Evolutionary conservation across 768 basidiomycete species (phyloP).

Genomic region (Lyophyllum semitale): DNA sequence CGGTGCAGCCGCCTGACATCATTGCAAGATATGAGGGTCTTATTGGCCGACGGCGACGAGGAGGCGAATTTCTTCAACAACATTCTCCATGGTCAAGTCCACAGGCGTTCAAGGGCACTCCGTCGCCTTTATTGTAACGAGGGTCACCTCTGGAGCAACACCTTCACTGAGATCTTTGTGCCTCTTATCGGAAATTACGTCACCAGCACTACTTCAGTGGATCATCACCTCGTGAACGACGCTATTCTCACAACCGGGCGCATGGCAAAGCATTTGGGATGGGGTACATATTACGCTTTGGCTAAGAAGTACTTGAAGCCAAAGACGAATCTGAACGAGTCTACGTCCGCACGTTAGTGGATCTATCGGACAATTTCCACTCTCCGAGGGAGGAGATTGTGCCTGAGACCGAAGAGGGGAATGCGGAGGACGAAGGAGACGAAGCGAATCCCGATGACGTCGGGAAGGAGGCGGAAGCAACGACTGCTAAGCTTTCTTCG

Average conservation of each 20-base stretch:
- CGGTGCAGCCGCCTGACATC: constrained; percentile 57
- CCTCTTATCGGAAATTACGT: constrained; percentile 88
- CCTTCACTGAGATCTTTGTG: constrained; percentile 79
- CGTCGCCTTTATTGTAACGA: constrained; percentile 76
- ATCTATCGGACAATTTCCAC: constrained; percentile 87
- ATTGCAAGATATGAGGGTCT: constrained; percentile 76
- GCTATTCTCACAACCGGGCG: constrained; percentile 79
- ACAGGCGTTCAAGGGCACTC: constrained; percentile 85
- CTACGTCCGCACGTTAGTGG: constrained; percentile 82
- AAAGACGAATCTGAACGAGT: constrained; percentile 78
- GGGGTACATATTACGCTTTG: constrained; percentile 81
- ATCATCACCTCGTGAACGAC: constrained; percentile 90
- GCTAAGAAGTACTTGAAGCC: constrained; percentile 79
- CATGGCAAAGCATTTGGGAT: constrained; percentile 74
- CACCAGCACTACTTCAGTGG: constrained; percentile 55
- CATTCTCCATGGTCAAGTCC: constrained; percentile 89
- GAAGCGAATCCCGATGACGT: constrained; percentile 12
- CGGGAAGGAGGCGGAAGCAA: constrained; percentile 1
- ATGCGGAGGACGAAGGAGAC: constrained; percentile 34
- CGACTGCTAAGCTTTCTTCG: neutral
- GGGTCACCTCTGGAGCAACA: constrained; percentile 64
- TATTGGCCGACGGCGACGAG: constrained; percentile 86
- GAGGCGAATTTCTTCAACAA: constrained; percentile 98
- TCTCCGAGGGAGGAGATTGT: constrained; percentile 77
- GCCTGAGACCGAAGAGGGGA: constrained; percentile 29